A percentile compares a stretch with the other conserved stretches of the same genome.
Evolutionary conservation across 2,329 filamentous ascomycete genomes (phyloP).

Genomic region (Aspergillus cejpii): DNA sequence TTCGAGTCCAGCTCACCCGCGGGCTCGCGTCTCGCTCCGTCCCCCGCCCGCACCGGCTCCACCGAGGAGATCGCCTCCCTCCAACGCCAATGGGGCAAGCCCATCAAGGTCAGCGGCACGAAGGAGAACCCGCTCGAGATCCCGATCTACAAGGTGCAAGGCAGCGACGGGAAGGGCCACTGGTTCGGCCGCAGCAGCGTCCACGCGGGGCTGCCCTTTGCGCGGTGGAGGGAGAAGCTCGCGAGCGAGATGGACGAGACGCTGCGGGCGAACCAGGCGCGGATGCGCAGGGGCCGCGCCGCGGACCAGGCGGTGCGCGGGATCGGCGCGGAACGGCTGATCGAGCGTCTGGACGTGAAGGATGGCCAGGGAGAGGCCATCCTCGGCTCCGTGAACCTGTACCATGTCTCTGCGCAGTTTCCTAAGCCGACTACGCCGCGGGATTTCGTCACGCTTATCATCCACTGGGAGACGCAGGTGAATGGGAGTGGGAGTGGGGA

Average conservation of each 20-base stretch:
- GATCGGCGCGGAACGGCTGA: conserved; percentile 69
- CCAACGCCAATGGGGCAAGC: conserved; percentile 79
- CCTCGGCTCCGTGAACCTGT: conserved; percentile 51
- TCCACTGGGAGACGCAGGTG: conserved; percentile 51
- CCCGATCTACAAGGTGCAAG: conserved; percentile 68
- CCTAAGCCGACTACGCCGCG: conserved; percentile 79
- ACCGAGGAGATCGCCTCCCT: conserved; percentile 57
- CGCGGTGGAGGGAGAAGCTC: conserved; percentile 69
- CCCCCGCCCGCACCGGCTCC: no score
- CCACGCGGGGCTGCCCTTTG: conserved; percentile 70
- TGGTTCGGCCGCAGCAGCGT: conserved; percentile 87
- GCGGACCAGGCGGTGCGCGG: conserved; percentile 74
- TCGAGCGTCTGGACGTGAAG: conserved; percentile 58
- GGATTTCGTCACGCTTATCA: conserved; percentile 75
- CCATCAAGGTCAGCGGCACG: conserved; percentile 53
- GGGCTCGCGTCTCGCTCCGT: conserved; percentile 49
- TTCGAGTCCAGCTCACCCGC: conserved; percentile 37
- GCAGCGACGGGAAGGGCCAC: conserved; percentile 72
- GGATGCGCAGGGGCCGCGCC: conserved; percentile 58
- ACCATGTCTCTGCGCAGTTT: conserved; percentile 80
- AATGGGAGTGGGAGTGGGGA: conserved; percentile 4
- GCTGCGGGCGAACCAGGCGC: conserved; percentile 61
- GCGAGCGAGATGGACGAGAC: conserved; percentile 73
- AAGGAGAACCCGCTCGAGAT: conserved; percentile 71
- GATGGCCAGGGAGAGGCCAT: conserved; percentile 29